These are phyloP conservation scores for Curvularia lunata DNA, from an alignment of 2,329 filamentous ascomycete genomes.

Conservation along the genomic window DNA sequence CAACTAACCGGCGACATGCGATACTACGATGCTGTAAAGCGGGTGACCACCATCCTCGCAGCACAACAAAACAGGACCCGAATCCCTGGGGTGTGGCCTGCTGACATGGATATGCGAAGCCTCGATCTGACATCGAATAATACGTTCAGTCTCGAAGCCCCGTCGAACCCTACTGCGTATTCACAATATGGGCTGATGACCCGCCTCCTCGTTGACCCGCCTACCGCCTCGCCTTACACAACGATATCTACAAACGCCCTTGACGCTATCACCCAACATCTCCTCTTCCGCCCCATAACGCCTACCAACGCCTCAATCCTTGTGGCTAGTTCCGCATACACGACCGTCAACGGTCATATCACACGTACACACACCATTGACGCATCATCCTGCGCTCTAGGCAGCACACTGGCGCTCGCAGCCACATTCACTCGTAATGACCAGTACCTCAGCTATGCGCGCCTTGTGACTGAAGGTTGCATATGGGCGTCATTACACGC, in stretches of 20 bases:
- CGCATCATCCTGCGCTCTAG: conserved; percentile 63
- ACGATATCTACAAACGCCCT: conserved; percentile 36
- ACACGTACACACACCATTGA: conserved; percentile 1
- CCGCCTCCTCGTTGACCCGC: conserved; percentile 6
- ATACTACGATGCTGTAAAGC: conserved; percentile 53
- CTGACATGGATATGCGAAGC: conserved; percentile 26
- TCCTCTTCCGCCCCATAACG: conserved; percentile 57
- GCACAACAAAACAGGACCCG: conserved; percentile 49
- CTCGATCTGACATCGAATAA: conserved; percentile 42
- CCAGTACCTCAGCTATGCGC: conserved; percentile 60
- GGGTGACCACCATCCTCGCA: conserved; percentile 49
- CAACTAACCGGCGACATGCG: conserved; percentile 53
- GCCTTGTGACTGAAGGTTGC: conserved; percentile 65
- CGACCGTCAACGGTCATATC: conserved; percentile 56
- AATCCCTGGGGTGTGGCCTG: conserved; percentile 54
- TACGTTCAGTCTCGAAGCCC: not conserved
- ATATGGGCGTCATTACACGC: conserved; percentile 64
- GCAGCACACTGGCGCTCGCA: conserved; percentile 70
- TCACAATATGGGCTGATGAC: not conserved
- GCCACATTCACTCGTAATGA: conserved; percentile 62
- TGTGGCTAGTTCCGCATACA: conserved; percentile 32
- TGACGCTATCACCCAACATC: conserved; percentile 49
- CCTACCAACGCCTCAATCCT: conserved; percentile 54
- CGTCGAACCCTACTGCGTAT: not conserved
- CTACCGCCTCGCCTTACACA: conserved; percentile 20